Evolutionary conservation across 106 monocot species (phyloP).

Genomic region (Chionographis japonica): DNA sequence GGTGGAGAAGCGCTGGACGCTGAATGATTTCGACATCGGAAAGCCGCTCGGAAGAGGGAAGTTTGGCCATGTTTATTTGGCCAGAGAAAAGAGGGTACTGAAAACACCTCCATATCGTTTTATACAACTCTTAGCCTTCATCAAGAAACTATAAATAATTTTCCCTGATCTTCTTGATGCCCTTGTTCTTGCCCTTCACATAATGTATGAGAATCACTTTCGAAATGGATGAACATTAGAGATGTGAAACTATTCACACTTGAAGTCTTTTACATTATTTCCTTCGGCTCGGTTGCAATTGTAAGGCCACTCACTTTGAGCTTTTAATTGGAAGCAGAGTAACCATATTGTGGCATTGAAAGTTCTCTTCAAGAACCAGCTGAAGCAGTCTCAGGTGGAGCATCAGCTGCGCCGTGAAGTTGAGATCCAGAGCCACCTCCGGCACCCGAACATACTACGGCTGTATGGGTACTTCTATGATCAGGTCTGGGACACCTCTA

Average conservation of each 20-base stretch:
- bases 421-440: constrained; percentile 94
- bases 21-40: constrained; percentile 91
- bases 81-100: constrained; percentile 83
- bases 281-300: too few relatives aligned
- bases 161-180: too few relatives aligned
- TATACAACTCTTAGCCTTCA: too few relatives aligned
- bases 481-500: constrained; percentile 47
- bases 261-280: too few relatives aligned
- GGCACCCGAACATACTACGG: constrained; percentile 90
- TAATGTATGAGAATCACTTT: neutral
- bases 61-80: constrained; percentile 97
- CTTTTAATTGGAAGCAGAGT: constrained; percentile 46
- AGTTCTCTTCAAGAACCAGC: constrained; percentile 95
- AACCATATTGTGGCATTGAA: constrained; percentile 94
- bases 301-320: neutral
- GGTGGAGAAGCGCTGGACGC: constrained; percentile 74
- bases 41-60: constrained; percentile 97
- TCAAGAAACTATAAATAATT: too few relatives aligned
- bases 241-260: too few relatives aligned
- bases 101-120: too few relatives aligned
- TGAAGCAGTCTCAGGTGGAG: constrained; percentile 96
- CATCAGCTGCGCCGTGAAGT: constrained; percentile 94
- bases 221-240: neutral
- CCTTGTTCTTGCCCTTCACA: neutral
- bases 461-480: constrained; percentile 99